Evolutionary conservation across 2,329 filamentous ascomycete genomes (phyloP), one percentile per base, ranked within the genome.

Genomic region (Fusarium kyushuense): DNA sequence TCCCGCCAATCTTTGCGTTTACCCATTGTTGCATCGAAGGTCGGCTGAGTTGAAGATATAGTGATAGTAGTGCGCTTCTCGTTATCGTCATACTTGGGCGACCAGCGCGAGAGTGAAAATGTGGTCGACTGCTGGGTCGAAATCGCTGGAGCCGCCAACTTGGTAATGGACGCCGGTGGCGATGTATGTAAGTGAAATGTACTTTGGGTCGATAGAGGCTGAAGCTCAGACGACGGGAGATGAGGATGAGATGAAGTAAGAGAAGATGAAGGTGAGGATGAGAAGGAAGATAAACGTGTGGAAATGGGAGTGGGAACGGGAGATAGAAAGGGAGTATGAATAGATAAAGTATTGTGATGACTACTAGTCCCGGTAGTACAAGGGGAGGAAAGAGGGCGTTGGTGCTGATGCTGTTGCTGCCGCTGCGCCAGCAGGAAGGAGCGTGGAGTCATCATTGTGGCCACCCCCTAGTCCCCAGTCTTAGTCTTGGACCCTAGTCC

Each of bases 1-100:
- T 77, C 74, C 65, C 73, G 71, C 62, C 74, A 70, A 29, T 75
- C 71, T 65, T 76, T 79, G 49, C 76, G 77, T 70, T 79, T 79
- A 48, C 69, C 74, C 78, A 79, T 79, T 45, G 67, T 72, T 65
- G 64, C 75, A 75, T 78, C 63, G 61, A 70, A 63, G 57, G 63
- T 57, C 52, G 69, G 62, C 40, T 51, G 69, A 58, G 63, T 54
- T 59, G 72, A 54, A 66, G 70, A 67, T 42, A 72, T 66, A 30
- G 59, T 72, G 70, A 71, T 65, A 55, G 63, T 71, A 62, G 70
- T 63, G 65, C 66, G 58, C 47, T 65, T 70, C 61, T 69, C 71
- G 62, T 66, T 67, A 67, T 71, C 69, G 72, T 75, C 75, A 76
- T 76, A 73, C 69, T 76, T 76, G 54, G 73, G 64, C 63, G 70